Base-by-base conservation (phyloP, 768 basidiomycete genomes). In the Sarcomyxa edulis region DNA sequence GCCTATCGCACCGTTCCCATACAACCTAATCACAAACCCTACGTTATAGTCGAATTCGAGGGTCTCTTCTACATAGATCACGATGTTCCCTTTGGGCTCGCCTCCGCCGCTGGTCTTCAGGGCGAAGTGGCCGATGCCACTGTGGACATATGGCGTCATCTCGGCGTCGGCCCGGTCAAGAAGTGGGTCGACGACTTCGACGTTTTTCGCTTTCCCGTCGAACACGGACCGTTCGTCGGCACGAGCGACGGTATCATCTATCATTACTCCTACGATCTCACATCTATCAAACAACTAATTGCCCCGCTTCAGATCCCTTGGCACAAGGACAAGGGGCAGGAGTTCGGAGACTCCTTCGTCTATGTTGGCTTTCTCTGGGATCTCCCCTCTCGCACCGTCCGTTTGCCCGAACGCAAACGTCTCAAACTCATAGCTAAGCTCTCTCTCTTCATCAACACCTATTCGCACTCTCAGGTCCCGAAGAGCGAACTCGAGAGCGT, bases 291-390 rank as follows among this genome's bases (percentile, higher is more conserved):
- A 9, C 31, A 19, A 1, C 39, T 33, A 4, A 51, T 56, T 10
- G 39, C 32, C 3, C 28, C 35, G 0, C 40, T 60, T 5, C 27
- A 43, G 2, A 26, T 51, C 1, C 59, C 54, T 0, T 60, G 55
- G 54, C 53, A 54, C 25, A 28, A 42, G 2, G 34, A 45, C 7
- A 48, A 50, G 28, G 50, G 47, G 15, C 20, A 38, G 1, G 40
- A 41, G 1, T 61, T 58, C 35, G n/a, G 9, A 0, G 14, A 30
- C 31, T 16, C 21, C 1, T 44, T 47, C 24, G 30, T 31, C 3
- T 64, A 55, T 34, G 31, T 59, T 5, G 60, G 60, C 3, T 54
- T 60, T 22, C 25, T 29, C 5, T 62, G 60, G 61, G 49, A 61
- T 37, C 23, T 65, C 8, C 32, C 21, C 5, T 11, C 16, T 8